Evolutionary conservation across 805 yeast species (phyloP).

Genomic region (Dipodascus geniculatus): DNA sequence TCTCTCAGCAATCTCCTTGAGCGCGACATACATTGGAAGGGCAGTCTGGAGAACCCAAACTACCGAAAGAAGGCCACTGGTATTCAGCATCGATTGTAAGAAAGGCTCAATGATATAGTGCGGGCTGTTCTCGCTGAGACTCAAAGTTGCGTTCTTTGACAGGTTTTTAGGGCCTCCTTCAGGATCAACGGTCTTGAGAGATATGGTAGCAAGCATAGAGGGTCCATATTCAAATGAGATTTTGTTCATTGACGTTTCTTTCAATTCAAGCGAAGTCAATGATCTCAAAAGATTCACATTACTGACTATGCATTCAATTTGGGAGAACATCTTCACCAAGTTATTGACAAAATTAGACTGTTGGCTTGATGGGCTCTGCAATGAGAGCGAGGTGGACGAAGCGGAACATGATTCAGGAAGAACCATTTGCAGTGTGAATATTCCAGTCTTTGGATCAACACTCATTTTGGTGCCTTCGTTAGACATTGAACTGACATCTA

Average conservation of each 20-base stretch:
- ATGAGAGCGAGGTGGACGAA: background rate
- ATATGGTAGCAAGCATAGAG: constrained; percentile 10
- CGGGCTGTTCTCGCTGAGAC: constrained; percentile 17
- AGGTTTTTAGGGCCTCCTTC: constrained; percentile 6
- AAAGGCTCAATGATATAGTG: constrained; percentile 18
- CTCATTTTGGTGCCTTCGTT: constrained; percentile 15
- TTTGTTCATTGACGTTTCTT: constrained; percentile 20
- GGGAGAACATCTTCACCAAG: constrained; percentile 12
- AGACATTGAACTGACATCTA: constrained; percentile 11
- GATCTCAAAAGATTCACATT: constrained; percentile 20
- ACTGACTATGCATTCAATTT: constrained; percentile 22
- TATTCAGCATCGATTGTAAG: constrained; percentile 19
- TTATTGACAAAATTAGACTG: constrained; percentile 7
- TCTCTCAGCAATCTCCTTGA: constrained; percentile 5
- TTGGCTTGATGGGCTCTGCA: background rate
- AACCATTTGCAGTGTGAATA: constrained; percentile 5
- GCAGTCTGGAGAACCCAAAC: constrained; percentile 20
- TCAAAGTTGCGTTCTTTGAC: constrained; percentile 8
- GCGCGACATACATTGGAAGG: constrained; percentile 17
- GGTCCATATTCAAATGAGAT: constrained; percentile 22
- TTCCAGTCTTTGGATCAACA: constrained; percentile 17
- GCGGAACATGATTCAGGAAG: background rate
- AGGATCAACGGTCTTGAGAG: background rate
- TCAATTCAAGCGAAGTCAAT: constrained; percentile 15
- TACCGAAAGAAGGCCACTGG: constrained; percentile 19